Evolutionary conservation across 1,284 basidiomycete species (phyloP).

Genomic region (Rhodotorula sp.): DNA sequence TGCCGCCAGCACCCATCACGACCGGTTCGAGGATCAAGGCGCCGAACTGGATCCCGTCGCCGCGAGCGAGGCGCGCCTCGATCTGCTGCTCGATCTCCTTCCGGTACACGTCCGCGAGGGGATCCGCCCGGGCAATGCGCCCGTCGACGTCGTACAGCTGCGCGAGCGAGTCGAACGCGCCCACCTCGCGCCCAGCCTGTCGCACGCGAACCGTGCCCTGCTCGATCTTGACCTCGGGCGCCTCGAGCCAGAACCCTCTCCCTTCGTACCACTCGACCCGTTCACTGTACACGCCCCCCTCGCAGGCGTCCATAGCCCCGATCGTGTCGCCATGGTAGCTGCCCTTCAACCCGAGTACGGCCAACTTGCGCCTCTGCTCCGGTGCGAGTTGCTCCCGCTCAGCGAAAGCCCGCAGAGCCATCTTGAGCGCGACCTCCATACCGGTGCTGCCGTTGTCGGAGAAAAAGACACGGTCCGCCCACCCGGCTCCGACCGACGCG

Average conservation of each 20-base stretch:
- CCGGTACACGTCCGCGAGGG: slow-evolving; percentile 67
- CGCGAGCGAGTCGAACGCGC: slow-evolving; percentile 54
- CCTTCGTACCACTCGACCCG: slow-evolving; percentile 91
- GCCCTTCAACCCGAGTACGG: slow-evolving; percentile 82
- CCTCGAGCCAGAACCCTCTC: slow-evolving; percentile 89
- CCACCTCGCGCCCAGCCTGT: slow-evolving; percentile 33
- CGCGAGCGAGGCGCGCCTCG: slow-evolving; percentile 10
- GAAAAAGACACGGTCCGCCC: slow-evolving; percentile 89
- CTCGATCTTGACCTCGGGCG: slow-evolving; percentile 71
- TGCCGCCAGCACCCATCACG: slow-evolving; percentile 92
- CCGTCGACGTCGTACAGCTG: slow-evolving; percentile 70
- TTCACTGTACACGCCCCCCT: slow-evolving; percentile 75
- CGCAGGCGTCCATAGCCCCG: slow-evolving; percentile 93
- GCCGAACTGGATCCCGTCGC: slow-evolving; percentile 54
- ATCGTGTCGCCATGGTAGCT: slow-evolving; percentile 99
- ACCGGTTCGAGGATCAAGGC: slow-evolving; percentile 88
- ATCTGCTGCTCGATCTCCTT: slow-evolving; percentile 55
- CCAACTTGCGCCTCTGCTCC: slow-evolving; percentile 53
- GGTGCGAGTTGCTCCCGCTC: slow-evolving; percentile 53
- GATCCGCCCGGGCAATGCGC: slow-evolving; percentile 55
- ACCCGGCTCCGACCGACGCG: slow-evolving; percentile 70
- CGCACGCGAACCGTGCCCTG: slow-evolving; percentile 58
- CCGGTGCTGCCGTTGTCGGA: slow-evolving; percentile 93
- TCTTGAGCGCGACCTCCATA: slow-evolving; percentile 95
- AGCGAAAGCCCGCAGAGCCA: slow-evolving; percentile 79